A percentile compares a stretch with the other conserved stretches of the same genome.
phyloP scores from a whole-genome alignment of 108 stramenopile species.

The Nitzschia sp. region DNA sequence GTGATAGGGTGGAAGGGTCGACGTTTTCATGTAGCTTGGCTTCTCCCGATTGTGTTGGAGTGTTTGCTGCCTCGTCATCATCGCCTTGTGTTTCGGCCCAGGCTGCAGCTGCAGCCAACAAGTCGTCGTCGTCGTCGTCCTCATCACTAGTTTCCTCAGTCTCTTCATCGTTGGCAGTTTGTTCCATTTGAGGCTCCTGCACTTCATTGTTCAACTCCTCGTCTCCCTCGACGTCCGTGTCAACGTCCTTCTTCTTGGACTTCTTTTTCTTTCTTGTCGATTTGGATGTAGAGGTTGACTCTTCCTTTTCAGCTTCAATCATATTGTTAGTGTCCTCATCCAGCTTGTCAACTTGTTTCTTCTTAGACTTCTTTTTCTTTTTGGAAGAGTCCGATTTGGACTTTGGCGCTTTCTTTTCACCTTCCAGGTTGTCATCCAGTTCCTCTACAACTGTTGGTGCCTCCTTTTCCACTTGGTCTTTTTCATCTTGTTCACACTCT shows the following conservation, averaged over 20 bases:
- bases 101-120: slow-evolving; percentile 46
- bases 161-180: background rate
- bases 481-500: background rate
- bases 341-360: slow-evolving; percentile 2
- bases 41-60: slow-evolving; percentile 3
- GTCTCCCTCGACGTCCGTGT: background rate
- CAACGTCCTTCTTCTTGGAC: background rate
- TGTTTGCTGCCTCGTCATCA: background rate
- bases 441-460: no score
- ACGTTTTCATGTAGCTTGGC: slow-evolving; percentile 1
- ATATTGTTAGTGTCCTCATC: background rate
- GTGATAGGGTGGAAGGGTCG: slow-evolving; percentile 31
- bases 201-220: background rate
- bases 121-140: slow-evolving; percentile 42
- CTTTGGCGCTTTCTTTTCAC: no score
- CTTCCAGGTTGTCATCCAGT: no score
- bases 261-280: slow-evolving; percentile 1
- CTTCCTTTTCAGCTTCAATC: background rate
- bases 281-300: background rate
- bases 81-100: slow-evolving; percentile 40
- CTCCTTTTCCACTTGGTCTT: background rate
- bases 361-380: slow-evolving; percentile 12
- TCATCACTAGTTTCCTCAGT: slow-evolving; percentile 13
- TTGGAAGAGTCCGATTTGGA: background rate
- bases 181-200: background rate